Conservation (phyloP, 768 basidiomycete genomes). For the Leccinum ochraceum region DNA sequence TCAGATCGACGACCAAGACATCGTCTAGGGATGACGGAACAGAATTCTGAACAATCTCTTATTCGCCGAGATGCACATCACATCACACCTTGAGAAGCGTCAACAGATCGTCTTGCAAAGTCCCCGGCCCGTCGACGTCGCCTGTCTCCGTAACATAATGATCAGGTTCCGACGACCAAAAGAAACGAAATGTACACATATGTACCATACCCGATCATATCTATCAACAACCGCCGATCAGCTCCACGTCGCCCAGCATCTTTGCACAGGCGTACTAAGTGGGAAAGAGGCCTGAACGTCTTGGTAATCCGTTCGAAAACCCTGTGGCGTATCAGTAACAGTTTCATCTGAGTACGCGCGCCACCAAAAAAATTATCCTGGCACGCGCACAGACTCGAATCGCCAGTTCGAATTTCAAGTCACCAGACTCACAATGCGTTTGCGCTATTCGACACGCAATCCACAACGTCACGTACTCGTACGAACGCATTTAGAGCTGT, state of each 20-base stretch:
- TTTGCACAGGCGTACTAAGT: constrained; percentile 86
- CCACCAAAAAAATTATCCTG: background rate
- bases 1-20: constrained; percentile 60
- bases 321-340: constrained; percentile 38
- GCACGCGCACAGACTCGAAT: constrained; percentile 56
- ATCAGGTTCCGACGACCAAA: background rate
- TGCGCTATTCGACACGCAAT: constrained; percentile 90
- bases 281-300: constrained; percentile 75
- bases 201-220: constrained; percentile 63
- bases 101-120: too few species aligned
- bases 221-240: constrained; percentile 70
- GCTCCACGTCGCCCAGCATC: constrained; percentile 72
- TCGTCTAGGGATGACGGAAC: constrained; percentile 60
- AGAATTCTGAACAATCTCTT: constrained; percentile 53
- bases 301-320: constrained; percentile 93
- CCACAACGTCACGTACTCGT: constrained; percentile 70
- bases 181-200: constrained; percentile 13
- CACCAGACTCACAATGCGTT: constrained; percentile 48
- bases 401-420: constrained; percentile 77
- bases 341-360: background rate
- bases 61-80: too few species aligned
- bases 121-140: constrained; percentile 19
- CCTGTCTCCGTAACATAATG: constrained; percentile 28
- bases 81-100: too few species aligned
- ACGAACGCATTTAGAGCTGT: too few species aligned